Base-by-base conservation (phyloP, 2,329 filamentous ascomycete genomes). In the Tolypocladium guangdongense region DNA sequence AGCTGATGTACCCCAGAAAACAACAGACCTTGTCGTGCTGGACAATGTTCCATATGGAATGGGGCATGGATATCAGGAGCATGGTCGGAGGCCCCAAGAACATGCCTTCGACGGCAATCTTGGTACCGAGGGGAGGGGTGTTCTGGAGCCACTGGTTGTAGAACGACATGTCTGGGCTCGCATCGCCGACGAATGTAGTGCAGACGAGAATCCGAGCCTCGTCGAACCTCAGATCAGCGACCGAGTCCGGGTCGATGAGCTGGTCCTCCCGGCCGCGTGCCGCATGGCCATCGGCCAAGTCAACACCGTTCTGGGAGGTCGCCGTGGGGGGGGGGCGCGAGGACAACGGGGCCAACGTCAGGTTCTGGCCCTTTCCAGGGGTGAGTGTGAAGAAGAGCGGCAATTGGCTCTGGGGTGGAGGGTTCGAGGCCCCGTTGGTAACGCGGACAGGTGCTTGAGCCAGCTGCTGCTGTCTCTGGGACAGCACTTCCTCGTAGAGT, bases 21-120 rank as follows among this genome's bases (percentile, higher is more conserved):
- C 78, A 82, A 66, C 82, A 86, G 24, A 84, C 81, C 61, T 84
- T 84, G 58, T 85, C 81, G 56, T 83, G 78, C 66, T 84, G 79
- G 8, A 86, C 78, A 24, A 83, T 74, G 58, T 78, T 81, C 80
- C 81, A 86, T 16, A 86, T 74, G 6, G 76, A 74, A 54, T 78
- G 74, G 4, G 82, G 81, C 78, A 86, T 85, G 4, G 82, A 85
- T 52, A 86, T 81, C 33, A 86, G 69, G 10, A 86, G 68, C 71
- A 85, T 83, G 0, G 83, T 85, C 1, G 82, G 82, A 0, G 82
- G 82, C 0, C 82, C 83, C 20, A 85, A 69, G 57, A 86, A 86
- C 80, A 86, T 85, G 58, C 81, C 82, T 62, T 86, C 82, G 5
- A 86, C 81, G 7, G 77, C 74, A 54, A 86, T 80, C 59, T 79